Conservation (phyloP, 192 early-diverging fungal species). For the Dissophora globulifera region DNA sequence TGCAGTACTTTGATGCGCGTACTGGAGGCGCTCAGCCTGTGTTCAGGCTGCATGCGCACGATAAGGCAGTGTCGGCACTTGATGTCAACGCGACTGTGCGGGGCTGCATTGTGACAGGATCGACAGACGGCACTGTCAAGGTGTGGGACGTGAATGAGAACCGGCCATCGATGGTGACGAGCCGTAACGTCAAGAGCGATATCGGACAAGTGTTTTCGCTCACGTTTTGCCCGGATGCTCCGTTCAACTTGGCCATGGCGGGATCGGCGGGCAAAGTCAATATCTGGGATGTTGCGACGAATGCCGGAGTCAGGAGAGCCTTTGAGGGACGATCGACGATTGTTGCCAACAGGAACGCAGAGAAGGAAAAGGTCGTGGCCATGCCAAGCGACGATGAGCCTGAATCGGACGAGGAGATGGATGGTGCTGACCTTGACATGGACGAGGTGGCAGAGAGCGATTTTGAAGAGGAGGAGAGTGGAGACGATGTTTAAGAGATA, state of each 20-base stretch:
- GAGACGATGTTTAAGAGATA: constrained; percentile 42
- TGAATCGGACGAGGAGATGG: constrained; percentile 54
- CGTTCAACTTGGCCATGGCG: constrained; percentile 87
- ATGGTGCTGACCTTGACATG: constrained; percentile 52
- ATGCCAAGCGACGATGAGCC: constrained; percentile 47
- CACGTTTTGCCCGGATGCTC: constrained; percentile 90
- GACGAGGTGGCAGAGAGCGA: constrained; percentile 45
- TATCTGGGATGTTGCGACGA: constrained; percentile 93
- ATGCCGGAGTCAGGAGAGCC: constrained; percentile 79
- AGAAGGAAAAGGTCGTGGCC: constrained; percentile 45
- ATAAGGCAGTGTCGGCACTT: constrained; percentile 86
- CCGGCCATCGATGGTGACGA: constrained; percentile 85
- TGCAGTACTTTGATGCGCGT: constrained; percentile 89
- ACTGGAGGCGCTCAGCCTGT: constrained; percentile 62
- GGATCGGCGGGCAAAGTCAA: constrained; percentile 91
- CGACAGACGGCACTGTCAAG: constrained; percentile 90
- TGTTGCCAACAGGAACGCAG: constrained; percentile 31
- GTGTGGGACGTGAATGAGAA: constrained; percentile 88
- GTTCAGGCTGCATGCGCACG: constrained; percentile 94
- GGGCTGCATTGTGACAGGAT: constrained; percentile 94
- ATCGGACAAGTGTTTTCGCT: constrained; percentile 84
- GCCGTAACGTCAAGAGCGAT: constrained; percentile 61
- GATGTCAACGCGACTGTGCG: constrained; percentile 82
- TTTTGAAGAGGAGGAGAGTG: constrained; percentile 53
- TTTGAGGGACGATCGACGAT: constrained; percentile 62